Evolutionary conservation across 495 filamentous ascomycete genomes (phyloP).

Genomic region (Trichoderma gamsii): DNA sequence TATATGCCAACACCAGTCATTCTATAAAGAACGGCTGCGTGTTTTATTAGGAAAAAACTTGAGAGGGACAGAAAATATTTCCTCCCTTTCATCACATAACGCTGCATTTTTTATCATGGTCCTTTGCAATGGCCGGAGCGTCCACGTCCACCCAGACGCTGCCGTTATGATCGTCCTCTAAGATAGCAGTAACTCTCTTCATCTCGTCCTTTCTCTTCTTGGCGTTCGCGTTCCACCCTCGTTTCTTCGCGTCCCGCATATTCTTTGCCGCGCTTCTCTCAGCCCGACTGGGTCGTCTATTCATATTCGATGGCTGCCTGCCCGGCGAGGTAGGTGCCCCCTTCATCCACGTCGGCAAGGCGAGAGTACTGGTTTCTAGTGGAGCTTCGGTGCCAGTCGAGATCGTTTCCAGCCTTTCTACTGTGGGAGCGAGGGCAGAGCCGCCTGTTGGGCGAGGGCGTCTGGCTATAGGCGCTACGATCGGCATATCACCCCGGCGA

Average conservation of each 20-base stretch:
- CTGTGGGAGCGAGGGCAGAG: slow-evolving; percentile 39
- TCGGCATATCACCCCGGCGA: slow-evolving; percentile 28
- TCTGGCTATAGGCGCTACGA: slow-evolving; percentile 37
- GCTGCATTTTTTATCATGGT: slow-evolving; percentile 38
- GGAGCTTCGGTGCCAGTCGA: slow-evolving; percentile 28
- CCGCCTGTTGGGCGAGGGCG: slow-evolving; percentile 36
- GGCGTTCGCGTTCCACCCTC: slow-evolving; percentile 48
- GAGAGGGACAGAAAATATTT: neutral
- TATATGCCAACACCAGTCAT: slow-evolving; percentile 1
- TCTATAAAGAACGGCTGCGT: too few species aligned
- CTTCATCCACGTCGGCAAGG: slow-evolving; percentile 9
- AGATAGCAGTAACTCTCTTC: slow-evolving; percentile 10
- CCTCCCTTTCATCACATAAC: slow-evolving; percentile 41
- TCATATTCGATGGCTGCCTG: slow-evolving; percentile 24
- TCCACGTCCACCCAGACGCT: slow-evolving; percentile 46
- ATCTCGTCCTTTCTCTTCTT: slow-evolving; percentile 33
- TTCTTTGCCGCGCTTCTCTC: slow-evolving; percentile 50
- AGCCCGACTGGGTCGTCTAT: slow-evolving; percentile 43
- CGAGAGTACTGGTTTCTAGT: slow-evolving; percentile 17
- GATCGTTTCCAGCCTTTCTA: slow-evolving; percentile 44
- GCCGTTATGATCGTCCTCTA: slow-evolving; percentile 32
- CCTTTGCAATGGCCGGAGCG: slow-evolving; percentile 19
- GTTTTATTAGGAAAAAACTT: neutral
- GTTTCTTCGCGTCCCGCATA: slow-evolving; percentile 47
- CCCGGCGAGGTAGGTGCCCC: slow-evolving; percentile 47